Evolutionary conservation across 192 early-diverging fungal species (phyloP), one percentile per base, ranked within the genome.

Genomic region (Entomortierella parvispora): DNA sequence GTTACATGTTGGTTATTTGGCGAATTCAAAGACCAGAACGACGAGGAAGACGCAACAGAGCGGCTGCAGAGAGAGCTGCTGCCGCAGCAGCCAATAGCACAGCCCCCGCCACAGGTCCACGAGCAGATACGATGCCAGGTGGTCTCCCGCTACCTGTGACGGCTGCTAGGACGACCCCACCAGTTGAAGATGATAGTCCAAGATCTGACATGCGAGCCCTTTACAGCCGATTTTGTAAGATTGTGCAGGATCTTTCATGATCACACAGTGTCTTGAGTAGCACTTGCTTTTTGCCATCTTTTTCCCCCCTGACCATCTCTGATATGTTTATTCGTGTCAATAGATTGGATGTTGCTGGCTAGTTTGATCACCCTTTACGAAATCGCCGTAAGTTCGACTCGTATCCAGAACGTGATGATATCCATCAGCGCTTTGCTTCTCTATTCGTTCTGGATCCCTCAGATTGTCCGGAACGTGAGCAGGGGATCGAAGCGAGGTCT

Each of bases 391-490:
- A 67, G 68, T 29, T 86, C 84, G 32, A 69, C 86, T 14, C 68
- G 62, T 61, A 60, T 87, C 11, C 82, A 83, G 57, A 70, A 85
- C 56, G 31, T 84, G 33, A 69, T 83, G 65, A 68, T 88, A 31
- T 55, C 55, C 5, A 44, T 83, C 48, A 54, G 84, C 29, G 78
- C 86, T 10, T 62, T 87, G 14, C 53, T 62, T 2, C 58, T 88
- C 32, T 90, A 84, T 76, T 93, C 91, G 2, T 91, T 89, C 80
- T 95, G 93, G 93, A 72, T 93, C 14, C 93, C 93, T n/a, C 93
- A 95, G 58, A 92, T 93, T 48, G 72, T 85, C 28, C 84, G 90
- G 69, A 93, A 93, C 54, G 83, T 90, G 20, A 79, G 69, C 20
- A 84, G 90, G 37, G 90, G 91, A 25, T 85, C 90, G 15, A 78